Base-by-base conservation (phyloP, 2,329 filamentous ascomycete genomes). In the Gremmenia infestans region DNA sequence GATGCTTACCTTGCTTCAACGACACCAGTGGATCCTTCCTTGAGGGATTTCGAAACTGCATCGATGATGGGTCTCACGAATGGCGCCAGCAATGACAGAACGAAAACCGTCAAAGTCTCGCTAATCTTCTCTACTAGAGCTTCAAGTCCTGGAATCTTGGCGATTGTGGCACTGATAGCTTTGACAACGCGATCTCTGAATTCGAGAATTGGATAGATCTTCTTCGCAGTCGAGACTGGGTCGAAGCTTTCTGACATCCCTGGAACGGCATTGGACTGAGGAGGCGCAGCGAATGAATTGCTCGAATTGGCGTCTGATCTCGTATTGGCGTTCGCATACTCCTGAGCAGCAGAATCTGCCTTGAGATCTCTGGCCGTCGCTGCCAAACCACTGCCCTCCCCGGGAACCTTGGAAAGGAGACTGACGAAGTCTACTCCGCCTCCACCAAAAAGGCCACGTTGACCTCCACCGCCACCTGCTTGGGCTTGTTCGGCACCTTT, bases 171-270 rank as follows among this genome's bases (percentile, higher is more conserved):
- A 67, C 85, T 91, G 71, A 99, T 91, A 42, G 86, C 82, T 64
- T 90, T 90, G 50, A 97, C 92, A 53, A 99, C 91, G 67, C 88
- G 94, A 76, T 99, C 94, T 57, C 93, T 83, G 78, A 97, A 99
- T 58, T 89, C 82, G 0, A 99, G 81, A 58, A 99, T 96, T 0
- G 94, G 94, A 67, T 97, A 97, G 62, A 99, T 97, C 73, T 95
- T 85, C 40, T 80, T 77, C 14, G 87, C 81, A 0, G 86, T 87
- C 71, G 90, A 86, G 64, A 89, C 81, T 0, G 89, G 87, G 66
- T 97, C 92, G 57, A 95, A 89, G 67, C 81, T 78, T 14, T 83
- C 78, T 65, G 83, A 87, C 78, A 92, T 89, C 5, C 88, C 90
- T 19, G 87, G 88, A 9, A 91, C 82, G n/a, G 70, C 70, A 52